These are phyloP conservation scores for Ophiostoma fasciatum DNA, from an alignment of 2,329 filamentous ascomycete species.

Conservation along the genomic window DNA sequence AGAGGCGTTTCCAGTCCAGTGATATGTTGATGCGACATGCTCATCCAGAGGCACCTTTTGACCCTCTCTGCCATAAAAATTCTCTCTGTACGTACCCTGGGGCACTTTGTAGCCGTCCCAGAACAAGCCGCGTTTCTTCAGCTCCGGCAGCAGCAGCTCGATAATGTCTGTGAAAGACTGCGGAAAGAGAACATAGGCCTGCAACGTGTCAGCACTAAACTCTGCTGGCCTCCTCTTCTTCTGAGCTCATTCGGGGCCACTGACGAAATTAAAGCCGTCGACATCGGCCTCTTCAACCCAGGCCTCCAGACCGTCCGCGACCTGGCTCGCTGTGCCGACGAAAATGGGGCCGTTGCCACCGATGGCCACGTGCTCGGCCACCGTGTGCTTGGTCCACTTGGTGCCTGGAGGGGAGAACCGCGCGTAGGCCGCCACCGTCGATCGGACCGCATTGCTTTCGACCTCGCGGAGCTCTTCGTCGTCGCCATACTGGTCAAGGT, in stretches of 20 bases:
- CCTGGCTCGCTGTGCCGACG: slow-evolving; percentile 50
- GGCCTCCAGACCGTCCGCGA: slow-evolving; percentile 51
- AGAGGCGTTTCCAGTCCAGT: slow-evolving; percentile 23
- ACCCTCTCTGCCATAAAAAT: slow-evolving; percentile 21
- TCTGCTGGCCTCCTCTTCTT: too few species aligned
- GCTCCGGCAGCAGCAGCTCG: slow-evolving; percentile 46
- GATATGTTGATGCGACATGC: slow-evolving; percentile 24
- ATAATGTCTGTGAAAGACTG: slow-evolving; percentile 50
- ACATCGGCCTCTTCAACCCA: slow-evolving; percentile 58
- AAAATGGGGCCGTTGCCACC: slow-evolving; percentile 18
- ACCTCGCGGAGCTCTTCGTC: slow-evolving; percentile 25
- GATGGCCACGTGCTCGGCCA: slow-evolving; percentile 36
- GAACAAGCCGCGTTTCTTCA: slow-evolving; percentile 41
- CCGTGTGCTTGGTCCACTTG: slow-evolving; percentile 59
- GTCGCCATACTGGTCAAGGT: slow-evolving; percentile 25
- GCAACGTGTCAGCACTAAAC: neutral
- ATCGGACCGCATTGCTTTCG: slow-evolving; percentile 24
- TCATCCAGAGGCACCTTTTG: slow-evolving; percentile 20
- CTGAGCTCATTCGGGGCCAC: too few species aligned
- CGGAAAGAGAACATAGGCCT: slow-evolving; percentile 29
- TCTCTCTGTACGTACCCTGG: slow-evolving; percentile 3
- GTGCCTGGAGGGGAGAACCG: slow-evolving; percentile 13
- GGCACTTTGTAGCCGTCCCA: slow-evolving; percentile 28
- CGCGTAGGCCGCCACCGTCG: slow-evolving; percentile 12
- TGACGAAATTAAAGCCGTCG: slow-evolving; percentile 57